These are phyloP conservation scores for Colletotrichum chlorophyti DNA, from an alignment of 2,329 filamentous ascomycete species.

Conservation along the genomic window DNA sequence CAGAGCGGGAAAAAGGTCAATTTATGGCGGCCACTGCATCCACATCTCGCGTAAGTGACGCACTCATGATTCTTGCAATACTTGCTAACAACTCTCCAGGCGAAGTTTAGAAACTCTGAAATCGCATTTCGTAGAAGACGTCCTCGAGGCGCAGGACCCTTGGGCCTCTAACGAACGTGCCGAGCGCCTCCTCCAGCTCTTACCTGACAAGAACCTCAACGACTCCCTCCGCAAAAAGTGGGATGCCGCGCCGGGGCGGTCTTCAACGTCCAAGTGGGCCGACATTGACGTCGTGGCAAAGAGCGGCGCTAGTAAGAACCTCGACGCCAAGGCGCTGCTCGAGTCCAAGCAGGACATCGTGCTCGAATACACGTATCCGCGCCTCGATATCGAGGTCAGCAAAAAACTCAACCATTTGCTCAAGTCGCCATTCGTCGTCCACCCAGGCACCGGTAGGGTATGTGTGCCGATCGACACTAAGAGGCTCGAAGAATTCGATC, in stretches of 20 bases:
- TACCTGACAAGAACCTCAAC: slow-evolving; percentile 81
- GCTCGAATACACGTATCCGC: slow-evolving; percentile 96
- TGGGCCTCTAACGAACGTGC: slow-evolving; percentile 76
- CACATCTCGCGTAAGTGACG: slow-evolving; percentile 74
- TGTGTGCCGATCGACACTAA: slow-evolving; percentile 91
- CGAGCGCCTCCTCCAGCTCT: slow-evolving; percentile 80
- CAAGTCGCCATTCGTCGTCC: slow-evolving; percentile 95
- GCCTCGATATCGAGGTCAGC: slow-evolving; percentile 94
- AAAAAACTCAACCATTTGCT: slow-evolving; percentile 98
- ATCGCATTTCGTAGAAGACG: slow-evolving; percentile 81
- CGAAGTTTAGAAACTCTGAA: slow-evolving; percentile 88
- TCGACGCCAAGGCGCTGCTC: slow-evolving; percentile 77
- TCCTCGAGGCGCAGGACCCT: slow-evolving; percentile 85
- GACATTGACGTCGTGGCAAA: slow-evolving; percentile 90
- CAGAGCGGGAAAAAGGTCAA: slow-evolving; percentile 90
- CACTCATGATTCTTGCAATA: not conserved
- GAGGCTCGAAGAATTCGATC: slow-evolving; percentile 82
- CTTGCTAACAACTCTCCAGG: slow-evolving; percentile 45
- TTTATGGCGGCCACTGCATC: slow-evolving; percentile 83
- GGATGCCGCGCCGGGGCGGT: slow-evolving; percentile 80
- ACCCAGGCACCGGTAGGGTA: slow-evolving; percentile 91
- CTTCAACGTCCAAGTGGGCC: slow-evolving; percentile 85
- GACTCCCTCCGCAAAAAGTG: slow-evolving; percentile 88
- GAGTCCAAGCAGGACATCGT: slow-evolving; percentile 97
- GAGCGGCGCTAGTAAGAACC: slow-evolving; percentile 71